Percentiles rank a stretch among this genome's conserved stretches.
Evolutionary conservation across 106 monocot genomes (phyloP).

Genomic region (Triglochin maritima): DNA sequence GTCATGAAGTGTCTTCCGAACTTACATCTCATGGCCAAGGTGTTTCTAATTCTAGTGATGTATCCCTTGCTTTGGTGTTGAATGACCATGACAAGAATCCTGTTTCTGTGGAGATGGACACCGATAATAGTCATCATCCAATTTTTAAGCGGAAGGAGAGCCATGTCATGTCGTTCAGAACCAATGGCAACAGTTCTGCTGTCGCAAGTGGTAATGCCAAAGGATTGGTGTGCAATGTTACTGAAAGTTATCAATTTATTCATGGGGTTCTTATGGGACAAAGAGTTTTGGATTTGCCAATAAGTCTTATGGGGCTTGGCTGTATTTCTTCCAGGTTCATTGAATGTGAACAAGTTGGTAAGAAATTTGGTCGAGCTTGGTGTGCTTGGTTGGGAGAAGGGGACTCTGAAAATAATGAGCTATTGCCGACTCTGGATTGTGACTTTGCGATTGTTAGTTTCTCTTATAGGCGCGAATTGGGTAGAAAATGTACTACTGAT

Average conservation of each 20-base stretch:
- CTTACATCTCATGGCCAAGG: background rate
- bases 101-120: constrained; percentile 7
- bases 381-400: constrained; percentile 84
- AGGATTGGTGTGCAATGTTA: background rate
- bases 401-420: constrained; percentile 11
- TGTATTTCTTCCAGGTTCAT: constrained; percentile 31
- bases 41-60: background rate
- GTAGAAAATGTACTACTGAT: constrained; percentile 31
- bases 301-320: constrained; percentile 45
- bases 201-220: background rate
- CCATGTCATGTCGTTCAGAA: background rate
- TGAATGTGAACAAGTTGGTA: constrained; percentile 12
- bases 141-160: background rate
- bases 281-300: constrained; percentile 21
- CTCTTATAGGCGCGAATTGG: constrained; percentile 48
- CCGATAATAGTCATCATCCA: background rate
- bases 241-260: constrained; percentile 18
- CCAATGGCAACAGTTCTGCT: background rate
- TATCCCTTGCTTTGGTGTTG: background rate
- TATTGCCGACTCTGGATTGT: constrained; percentile 16
- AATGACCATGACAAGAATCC: constrained; percentile 1
- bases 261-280: constrained; percentile 38
- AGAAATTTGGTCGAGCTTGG: constrained; percentile 53
- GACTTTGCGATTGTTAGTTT: constrained; percentile 71
- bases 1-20: constrained; percentile 22